Percentiles rank a stretch among this genome's conserved stretches.
Conservation (phyloP, 176 grass and related monocot species). For the Juncus effusus region DNA sequence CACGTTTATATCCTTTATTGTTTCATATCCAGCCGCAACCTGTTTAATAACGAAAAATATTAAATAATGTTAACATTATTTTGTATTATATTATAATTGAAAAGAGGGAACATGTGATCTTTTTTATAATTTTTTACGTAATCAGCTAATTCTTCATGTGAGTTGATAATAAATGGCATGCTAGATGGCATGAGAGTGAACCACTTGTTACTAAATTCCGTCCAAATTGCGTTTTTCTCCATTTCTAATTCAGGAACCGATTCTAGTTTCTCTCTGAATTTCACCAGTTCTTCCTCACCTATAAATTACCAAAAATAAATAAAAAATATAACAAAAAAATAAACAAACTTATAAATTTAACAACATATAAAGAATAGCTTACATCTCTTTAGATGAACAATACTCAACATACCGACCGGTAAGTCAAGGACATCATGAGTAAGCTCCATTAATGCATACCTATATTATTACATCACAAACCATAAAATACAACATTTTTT, state of each 20-base stretch:
- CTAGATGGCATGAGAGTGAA: constrained; percentile 75
- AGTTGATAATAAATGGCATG: constrained; percentile 48
- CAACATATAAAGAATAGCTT: neutral
- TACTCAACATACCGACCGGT: constrained; percentile 67
- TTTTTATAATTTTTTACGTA: constrained; percentile 30
- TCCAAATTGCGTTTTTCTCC: constrained; percentile 34
- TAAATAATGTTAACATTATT: neutral
- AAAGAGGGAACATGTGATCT: neutral
- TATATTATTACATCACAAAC: constrained; percentile 8
- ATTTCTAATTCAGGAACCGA: constrained; percentile 14
- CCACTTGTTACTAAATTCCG: constrained; percentile 69
- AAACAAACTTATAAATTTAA: neutral
- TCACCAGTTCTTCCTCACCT: constrained; percentile 58
- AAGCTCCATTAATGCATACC: constrained; percentile 87
- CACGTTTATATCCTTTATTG: constrained; percentile 59
- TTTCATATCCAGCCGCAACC: constrained; percentile 66
- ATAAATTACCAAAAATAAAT: constrained; percentile 2
- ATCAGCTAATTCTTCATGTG: constrained; percentile 47
- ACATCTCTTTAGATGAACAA: constrained; percentile 76
- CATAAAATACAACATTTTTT: neutral
- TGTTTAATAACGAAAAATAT: constrained; percentile 20
- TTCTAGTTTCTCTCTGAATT: constrained; percentile 33
- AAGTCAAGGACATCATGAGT: constrained; percentile 52
- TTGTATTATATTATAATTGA: neutral
- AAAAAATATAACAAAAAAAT: constrained; percentile 4